phyloP scores from a whole-genome alignment of 371 early-diverging fungal species.

The Mortierella sp. region DNA sequence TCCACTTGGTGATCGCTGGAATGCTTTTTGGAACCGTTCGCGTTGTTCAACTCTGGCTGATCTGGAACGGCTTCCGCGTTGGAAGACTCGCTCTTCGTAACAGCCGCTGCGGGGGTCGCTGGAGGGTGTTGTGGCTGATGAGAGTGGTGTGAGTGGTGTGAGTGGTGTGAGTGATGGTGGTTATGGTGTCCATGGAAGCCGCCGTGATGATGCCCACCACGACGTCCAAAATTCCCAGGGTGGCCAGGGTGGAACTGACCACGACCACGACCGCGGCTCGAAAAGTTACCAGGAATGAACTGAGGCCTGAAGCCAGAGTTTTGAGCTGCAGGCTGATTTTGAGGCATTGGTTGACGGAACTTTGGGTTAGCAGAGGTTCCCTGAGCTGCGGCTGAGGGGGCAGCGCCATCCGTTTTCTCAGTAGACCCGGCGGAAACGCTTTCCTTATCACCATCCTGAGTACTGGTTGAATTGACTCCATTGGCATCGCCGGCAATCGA shows the following conservation, averaged over 20 bases:
- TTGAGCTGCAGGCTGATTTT: constrained; percentile 40
- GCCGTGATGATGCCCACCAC: constrained; percentile 44
- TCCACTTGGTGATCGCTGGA: constrained; percentile 5
- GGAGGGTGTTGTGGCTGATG: constrained; percentile 7
- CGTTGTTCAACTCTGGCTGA: neutral
- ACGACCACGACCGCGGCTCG: constrained; percentile 52
- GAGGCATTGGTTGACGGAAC: constrained; percentile 46
- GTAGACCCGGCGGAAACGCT: neutral
- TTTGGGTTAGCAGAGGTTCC: constrained; percentile 20
- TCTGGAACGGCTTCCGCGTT: neutral
- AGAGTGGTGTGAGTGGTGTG: constrained; percentile 8
- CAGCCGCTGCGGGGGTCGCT: neutral
- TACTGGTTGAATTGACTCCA: neutral
- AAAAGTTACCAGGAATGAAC: constrained; percentile 53
- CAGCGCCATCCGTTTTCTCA: constrained; percentile 10
- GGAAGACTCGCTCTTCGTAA: neutral
- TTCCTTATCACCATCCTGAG: neutral
- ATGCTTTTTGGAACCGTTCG: constrained; percentile 9
- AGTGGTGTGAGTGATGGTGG: constrained; percentile 13
- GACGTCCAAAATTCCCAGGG: constrained; percentile 36
- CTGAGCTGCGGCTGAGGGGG: neutral
- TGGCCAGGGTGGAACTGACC: constrained; percentile 47
- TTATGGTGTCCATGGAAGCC: constrained; percentile 24
- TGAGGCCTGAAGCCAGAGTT: constrained; percentile 36
- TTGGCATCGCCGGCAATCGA: constrained; percentile 7